A percentile compares a stretch with the other conserved stretches of the same genome.
These are phyloP conservation scores for Scedosporium boydii DNA, from an alignment of 2,329 filamentous ascomycete species.

Conservation along the genomic window DNA sequence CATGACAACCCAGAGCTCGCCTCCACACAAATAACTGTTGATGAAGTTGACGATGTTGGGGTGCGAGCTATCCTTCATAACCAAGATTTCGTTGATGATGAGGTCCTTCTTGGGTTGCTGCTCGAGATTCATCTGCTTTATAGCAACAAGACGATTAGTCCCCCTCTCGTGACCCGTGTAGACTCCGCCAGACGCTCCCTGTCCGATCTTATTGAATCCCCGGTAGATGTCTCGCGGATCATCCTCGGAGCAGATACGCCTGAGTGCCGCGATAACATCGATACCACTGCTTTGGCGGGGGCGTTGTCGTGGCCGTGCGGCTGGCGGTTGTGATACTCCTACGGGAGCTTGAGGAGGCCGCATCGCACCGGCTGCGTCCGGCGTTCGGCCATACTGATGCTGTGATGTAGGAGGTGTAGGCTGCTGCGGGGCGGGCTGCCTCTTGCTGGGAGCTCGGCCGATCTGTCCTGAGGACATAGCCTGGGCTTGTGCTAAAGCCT, in stretches of 20 bases:
- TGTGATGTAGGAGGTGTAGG: conserved; percentile 44
- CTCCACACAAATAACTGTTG: conserved; percentile 83
- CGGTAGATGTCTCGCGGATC: conserved; percentile 85
- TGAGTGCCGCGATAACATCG: conserved; percentile 75
- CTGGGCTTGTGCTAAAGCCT: conserved; percentile 71
- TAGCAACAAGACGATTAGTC: conserved; percentile 82
- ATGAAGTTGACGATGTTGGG: conserved; percentile 99
- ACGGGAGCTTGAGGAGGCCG: conserved; percentile 17
- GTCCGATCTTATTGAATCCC: conserved; percentile 87
- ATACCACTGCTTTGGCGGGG: conserved; percentile 68
- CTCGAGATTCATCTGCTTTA: conserved; percentile 99
- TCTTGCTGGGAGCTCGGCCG: conserved; percentile 65
- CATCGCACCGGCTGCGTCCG: conserved; percentile 1
- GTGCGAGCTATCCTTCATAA: conserved; percentile 98
- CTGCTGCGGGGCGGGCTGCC: conserved; percentile 40
- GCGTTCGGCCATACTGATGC: conserved; percentile 12
- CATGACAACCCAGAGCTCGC: conserved; percentile 98
- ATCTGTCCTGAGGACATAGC: conserved; percentile 58
- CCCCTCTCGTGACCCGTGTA: conserved; percentile 82
- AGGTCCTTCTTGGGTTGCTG: conserved; percentile 98
- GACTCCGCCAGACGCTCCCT: conserved; percentile 93
- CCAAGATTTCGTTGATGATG: conserved; percentile 97
- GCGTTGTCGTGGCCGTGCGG: conserved; percentile 64
- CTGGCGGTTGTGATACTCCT: conserved; percentile 25
- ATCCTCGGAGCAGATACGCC: conserved; percentile 80